Evolutionary conservation across 2,329 filamentous ascomycete genomes (phyloP).

Genomic region (Fusarium sp.): DNA sequence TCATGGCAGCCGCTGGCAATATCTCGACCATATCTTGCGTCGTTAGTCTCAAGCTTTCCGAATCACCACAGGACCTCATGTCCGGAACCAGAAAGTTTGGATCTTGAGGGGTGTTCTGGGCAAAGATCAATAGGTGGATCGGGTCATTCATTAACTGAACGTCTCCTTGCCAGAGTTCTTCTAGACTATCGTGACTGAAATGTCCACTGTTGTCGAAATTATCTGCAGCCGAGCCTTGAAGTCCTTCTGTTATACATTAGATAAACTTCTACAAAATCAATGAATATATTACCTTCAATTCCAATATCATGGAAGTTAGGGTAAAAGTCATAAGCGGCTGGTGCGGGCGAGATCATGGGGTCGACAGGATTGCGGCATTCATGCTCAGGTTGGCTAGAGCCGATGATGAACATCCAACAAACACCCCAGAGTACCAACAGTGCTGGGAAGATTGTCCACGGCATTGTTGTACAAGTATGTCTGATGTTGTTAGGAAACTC

Average conservation of each 20-base stretch:
- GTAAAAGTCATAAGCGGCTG: not conserved
- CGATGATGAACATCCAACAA: not conserved
- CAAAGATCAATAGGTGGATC: accelerated
- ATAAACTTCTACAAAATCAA: accelerated
- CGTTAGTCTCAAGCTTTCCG: not conserved
- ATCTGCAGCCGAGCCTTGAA: not conserved
- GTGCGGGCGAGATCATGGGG: accelerated
- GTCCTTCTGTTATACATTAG: not conserved
- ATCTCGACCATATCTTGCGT: not conserved
- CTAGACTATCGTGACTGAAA: accelerated
- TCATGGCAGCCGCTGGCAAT: accelerated
- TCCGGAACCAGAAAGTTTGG: not conserved
- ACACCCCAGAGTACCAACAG: not conserved
- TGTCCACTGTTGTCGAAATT: accelerated
- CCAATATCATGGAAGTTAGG: not conserved
- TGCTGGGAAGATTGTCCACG: not conserved
- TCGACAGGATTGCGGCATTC: accelerated
- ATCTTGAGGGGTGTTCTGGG: not conserved
- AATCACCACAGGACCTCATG: accelerated
- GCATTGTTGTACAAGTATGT: not conserved
- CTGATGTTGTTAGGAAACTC: not conserved
- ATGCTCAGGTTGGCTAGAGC: not conserved
- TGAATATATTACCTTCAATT: not conserved
- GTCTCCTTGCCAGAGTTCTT: not conserved
- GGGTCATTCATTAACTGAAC: not conserved